Percentiles rank a stretch among this genome's conserved stretches.
Evolutionary conservation across 768 basidiomycete genomes (phyloP).

Genomic region (Termitomyces sp.): DNA sequence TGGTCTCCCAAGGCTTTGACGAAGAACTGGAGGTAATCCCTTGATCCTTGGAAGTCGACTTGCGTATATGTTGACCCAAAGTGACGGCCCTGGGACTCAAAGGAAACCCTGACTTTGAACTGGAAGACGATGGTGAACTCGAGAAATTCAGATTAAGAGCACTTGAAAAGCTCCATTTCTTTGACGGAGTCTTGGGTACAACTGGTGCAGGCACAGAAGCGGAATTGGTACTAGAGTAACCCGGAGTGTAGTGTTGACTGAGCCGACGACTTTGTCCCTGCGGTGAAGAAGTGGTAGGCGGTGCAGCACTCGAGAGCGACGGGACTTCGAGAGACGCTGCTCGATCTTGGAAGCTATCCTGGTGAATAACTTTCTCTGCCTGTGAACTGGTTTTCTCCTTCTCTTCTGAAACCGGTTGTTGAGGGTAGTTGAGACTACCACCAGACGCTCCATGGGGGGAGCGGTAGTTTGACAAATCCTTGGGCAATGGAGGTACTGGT

Average conservation of each 20-base stretch:
- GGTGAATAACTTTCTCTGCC: conserved; percentile 39
- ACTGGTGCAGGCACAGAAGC: conserved; percentile 44
- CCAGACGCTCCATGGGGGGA: conserved; percentile 66
- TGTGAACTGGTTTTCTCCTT: conserved; percentile 41
- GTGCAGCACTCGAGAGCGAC: conserved; percentile 28
- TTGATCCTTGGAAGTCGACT: conserved; percentile 69
- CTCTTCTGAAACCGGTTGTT: conserved; percentile 37
- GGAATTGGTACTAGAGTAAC: conserved; percentile 33
- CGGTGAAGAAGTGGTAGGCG: conserved; percentile 26
- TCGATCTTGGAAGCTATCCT: conserved; percentile 48
- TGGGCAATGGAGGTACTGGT: conserved; percentile 90
- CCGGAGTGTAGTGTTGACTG: conserved; percentile 38
- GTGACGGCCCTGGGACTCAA: conserved; percentile 67
- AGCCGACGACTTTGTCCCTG: conserved; percentile 31
- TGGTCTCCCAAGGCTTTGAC: conserved; percentile 61
- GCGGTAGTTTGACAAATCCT: conserved; percentile 79
- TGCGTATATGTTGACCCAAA: conserved; percentile 66
- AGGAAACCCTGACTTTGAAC: conserved; percentile 55
- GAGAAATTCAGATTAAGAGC: conserved; percentile 76
- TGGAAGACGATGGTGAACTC: conserved; percentile 61
- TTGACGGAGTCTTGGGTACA: conserved; percentile 78
- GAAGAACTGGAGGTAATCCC: conserved; percentile 41
- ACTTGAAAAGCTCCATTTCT: conserved; percentile 95
- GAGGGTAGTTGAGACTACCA: conserved; percentile 51
- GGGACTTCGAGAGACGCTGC: conserved; percentile 55